Evolutionary conservation across 192 early-diverging fungal genomes (phyloP).

Genomic region (Coemansia aciculifera): DNA sequence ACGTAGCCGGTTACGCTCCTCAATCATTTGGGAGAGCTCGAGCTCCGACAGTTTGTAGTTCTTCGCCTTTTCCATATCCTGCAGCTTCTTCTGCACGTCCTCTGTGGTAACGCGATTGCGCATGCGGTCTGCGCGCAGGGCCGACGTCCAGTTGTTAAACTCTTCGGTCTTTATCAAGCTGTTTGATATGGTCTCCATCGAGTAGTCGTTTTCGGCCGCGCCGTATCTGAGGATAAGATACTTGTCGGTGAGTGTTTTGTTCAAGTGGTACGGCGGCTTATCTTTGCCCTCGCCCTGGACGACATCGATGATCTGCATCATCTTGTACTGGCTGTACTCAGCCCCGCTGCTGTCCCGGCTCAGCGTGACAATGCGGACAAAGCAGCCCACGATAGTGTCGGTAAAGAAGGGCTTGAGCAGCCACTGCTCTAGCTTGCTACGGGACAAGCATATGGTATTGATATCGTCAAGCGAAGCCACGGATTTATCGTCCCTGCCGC

Average conservation of each 20-base stretch:
- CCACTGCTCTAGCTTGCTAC: conserved; percentile 73
- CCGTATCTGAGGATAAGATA: conserved; percentile 70
- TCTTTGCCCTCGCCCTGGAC: conserved; percentile 57
- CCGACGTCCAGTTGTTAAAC: conserved; percentile 58
- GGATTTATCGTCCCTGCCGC: conserved; percentile 12
- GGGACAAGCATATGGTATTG: conserved; percentile 60
- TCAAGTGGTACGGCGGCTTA: conserved; percentile 61
- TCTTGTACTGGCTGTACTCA: conserved; percentile 56
- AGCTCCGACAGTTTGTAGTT: conserved; percentile 62
- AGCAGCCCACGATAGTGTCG: conserved; percentile 64
- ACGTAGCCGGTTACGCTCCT: conserved; percentile 57
- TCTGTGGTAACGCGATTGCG: conserved; percentile 50
- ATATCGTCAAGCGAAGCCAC: conserved; percentile 64
- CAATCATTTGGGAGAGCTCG: conserved; percentile 68
- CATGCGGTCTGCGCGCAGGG: conserved; percentile 55
- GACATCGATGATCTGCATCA: conserved; percentile 64
- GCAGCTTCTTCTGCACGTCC: conserved; percentile 57
- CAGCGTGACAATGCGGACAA: conserved; percentile 61
- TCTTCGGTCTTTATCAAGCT: conserved; percentile 63
- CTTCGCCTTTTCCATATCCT: conserved; percentile 59
- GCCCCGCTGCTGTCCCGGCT: conserved; percentile 55
- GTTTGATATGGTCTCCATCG: conserved; percentile 81
- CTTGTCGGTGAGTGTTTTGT: conserved; percentile 64
- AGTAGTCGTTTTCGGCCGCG: conserved; percentile 63
- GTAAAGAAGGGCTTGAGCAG: conserved; percentile 70